Percentiles rank a stretch among this genome's conserved stretches.
phyloP scores from a whole-genome alignment of 73 alveolate genomes.

The Stentor coeruleus region DNA sequence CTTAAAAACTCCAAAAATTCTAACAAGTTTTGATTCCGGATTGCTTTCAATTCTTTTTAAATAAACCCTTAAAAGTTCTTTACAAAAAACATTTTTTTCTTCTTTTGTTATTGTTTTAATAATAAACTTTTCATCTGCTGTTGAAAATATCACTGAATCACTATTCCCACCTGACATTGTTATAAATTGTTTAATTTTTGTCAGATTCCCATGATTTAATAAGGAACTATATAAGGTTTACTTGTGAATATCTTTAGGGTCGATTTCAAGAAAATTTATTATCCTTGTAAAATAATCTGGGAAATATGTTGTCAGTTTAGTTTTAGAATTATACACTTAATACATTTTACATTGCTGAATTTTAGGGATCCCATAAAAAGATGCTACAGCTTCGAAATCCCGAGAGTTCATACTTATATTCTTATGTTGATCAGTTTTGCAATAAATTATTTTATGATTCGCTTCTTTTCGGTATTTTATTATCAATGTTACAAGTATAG shows the following conservation, averaged over 20 bases:
- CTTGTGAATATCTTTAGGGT: neutral
- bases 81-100: neutral
- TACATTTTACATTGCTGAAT: no score
- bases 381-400: no score
- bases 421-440: no score
- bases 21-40: neutral
- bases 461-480: neutral
- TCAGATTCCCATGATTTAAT: neutral
- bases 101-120: neutral
- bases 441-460: no score
- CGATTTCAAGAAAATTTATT: no score
- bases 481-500: neutral
- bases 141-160: neutral
- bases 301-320: no score
- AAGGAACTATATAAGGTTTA: neutral
- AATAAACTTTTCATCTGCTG: neutral
- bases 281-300: no score
- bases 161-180: neutral
- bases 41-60: neutral
- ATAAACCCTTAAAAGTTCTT: neutral
- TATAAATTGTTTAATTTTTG: no score
- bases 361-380: no score
- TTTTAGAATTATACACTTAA: no score
- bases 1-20: neutral
- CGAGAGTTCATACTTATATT: no score